Percentiles rank a stretch among this genome's conserved stretches.
phyloP scores from a whole-genome alignment of 208 protist genomes.

The Leishmania tarentolae region DNA sequence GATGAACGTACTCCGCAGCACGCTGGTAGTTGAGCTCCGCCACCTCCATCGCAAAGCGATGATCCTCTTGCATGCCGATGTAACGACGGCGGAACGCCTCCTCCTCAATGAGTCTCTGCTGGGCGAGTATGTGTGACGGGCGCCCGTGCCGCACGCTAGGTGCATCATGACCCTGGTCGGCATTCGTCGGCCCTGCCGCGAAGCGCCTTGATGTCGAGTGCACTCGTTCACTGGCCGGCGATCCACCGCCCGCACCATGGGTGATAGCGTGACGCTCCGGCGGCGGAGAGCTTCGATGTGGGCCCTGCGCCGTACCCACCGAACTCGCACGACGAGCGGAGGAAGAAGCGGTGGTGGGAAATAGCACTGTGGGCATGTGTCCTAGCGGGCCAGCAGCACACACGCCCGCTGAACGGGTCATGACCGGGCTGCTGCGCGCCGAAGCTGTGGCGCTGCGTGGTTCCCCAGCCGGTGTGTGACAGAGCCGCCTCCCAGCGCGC shows the following conservation, averaged over 20 bases:
- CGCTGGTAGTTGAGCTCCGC: slow-evolving; percentile 34
- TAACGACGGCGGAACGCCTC: slow-evolving; percentile 35
- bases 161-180: background rate
- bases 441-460: background rate
- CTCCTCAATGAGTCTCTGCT: slow-evolving; percentile 29
- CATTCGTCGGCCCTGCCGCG: background rate
- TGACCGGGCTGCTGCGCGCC: background rate
- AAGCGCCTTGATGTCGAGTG: background rate
- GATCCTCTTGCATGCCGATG: slow-evolving; percentile 30
- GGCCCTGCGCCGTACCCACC: background rate
- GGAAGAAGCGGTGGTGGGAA: background rate
- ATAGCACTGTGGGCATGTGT: background rate
- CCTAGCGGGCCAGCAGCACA: background rate
- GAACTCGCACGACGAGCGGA: background rate
- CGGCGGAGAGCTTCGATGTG: background rate
- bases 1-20: slow-evolving; percentile 17
- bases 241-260: background rate
- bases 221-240: background rate
- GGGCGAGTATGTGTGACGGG: slow-evolving; percentile 14
- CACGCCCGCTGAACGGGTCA: background rate
- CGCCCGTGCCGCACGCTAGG: background rate
- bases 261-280: background rate
- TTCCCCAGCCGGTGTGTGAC: background rate
- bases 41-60: slow-evolving; percentile 23
- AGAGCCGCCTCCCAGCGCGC: background rate